Evolutionary conservation across 2,329 filamentous ascomycete genomes (phyloP), one percentile per base, ranked within the genome.

Genomic region (Fusarium sambucinum): DNA sequence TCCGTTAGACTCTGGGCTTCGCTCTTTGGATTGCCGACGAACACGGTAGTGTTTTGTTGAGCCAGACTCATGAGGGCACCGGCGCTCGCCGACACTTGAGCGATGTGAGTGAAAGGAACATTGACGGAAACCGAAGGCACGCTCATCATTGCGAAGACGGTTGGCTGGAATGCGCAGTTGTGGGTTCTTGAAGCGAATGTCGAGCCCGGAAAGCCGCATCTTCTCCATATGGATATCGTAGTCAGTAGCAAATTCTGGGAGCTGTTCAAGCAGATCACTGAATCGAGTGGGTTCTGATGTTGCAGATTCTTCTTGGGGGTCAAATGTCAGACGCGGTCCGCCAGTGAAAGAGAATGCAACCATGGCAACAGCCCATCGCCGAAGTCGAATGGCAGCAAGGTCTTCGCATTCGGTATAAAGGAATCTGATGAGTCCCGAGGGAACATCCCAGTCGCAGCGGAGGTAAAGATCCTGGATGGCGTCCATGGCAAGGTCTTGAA

Each of bases 81-180:
- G 77, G 7, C 81, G 81, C 75, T 89, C 82, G 21, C 85, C 86
- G 33, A 87, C 84, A 10, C 80, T 76, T 6, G 84, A 81, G 21
- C 86, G 81, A 71, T 89, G 86, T 37, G 84, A 86, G 74, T 89
- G 86, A 70, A 89, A 89, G 14, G 85, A 86, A 74, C 86, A 89
- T 75, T 86, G 84, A 25, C 86, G 81, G 74, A 88, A 89, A n/a
- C 86, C 86, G 71, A 87, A 88, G 52, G 84, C 80, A 35, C 86
- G 84, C 77, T 87, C 84, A 45, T 86, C 86, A 75, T 83, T 86
- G 63, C 83, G 80, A 23, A 88, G 79, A 56, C 80, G 79, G 78
- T 88, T 88, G 66, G 82, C 84, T 16, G 85, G 84, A 53, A 89
- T 82, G 64, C 86, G 81, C 23, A 88, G 82, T 77, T 88, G 86